A percentile compares a stretch with the other conserved stretches of the same genome.
Conservation (phyloP, 108 stramenopile species). For the Fragilariopsis cylindrus region DNA sequence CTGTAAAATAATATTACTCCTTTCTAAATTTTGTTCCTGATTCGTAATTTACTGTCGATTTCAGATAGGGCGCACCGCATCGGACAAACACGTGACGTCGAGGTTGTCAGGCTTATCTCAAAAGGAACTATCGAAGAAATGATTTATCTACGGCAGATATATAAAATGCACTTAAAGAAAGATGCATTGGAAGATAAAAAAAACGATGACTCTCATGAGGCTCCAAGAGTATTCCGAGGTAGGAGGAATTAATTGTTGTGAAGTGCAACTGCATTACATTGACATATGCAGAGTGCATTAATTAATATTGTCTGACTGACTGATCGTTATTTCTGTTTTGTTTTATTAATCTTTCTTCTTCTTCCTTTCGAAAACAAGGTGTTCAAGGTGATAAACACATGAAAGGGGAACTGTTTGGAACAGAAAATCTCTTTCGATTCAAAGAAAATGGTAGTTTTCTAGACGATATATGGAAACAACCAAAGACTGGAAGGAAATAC, state of each 20-base stretch:
- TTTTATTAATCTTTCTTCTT: background rate
- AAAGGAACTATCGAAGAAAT: slow-evolving; percentile 94
- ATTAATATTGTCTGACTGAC: too few relatives aligned
- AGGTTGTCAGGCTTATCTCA: slow-evolving; percentile 78
- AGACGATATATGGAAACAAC: slow-evolving; percentile 54
- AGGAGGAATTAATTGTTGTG: background rate
- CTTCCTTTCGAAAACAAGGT: background rate
- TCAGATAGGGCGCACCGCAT: slow-evolving; percentile 81
- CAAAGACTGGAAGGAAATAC: slow-evolving; percentile 7
- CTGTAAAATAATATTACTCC: background rate
- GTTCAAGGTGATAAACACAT: slow-evolving; percentile 65
- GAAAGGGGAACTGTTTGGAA: slow-evolving; percentile 86
- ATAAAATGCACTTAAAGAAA: slow-evolving; percentile 90
- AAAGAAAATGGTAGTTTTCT: slow-evolving; percentile 76
- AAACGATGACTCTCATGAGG: slow-evolving; percentile 3
- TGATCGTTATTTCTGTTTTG: background rate
- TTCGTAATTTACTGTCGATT: background rate
- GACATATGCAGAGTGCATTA: background rate
- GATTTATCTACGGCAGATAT: slow-evolving; percentile 91
- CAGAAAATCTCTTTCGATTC: slow-evolving; percentile 79
- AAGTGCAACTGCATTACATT: background rate
- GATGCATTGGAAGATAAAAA: slow-evolving; percentile 51
- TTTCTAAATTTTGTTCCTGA: background rate
- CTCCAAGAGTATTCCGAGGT: slow-evolving; percentile 65
- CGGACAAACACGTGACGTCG: slow-evolving; percentile 87